Conservation (phyloP, 257 asterid species). For the Solanum appendiculatum region DNA sequence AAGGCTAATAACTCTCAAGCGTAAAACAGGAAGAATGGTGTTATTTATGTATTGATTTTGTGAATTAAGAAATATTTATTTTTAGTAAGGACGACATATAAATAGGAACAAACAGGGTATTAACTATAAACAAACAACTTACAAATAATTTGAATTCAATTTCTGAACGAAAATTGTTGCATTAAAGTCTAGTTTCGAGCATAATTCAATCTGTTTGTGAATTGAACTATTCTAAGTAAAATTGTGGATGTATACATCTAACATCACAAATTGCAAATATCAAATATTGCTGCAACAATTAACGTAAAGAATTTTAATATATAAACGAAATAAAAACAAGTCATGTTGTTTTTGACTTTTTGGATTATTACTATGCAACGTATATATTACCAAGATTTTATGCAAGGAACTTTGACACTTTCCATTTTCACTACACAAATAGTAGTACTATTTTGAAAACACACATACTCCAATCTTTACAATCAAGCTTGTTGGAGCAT, state of each 20-base stretch:
- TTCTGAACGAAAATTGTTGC: neutral
- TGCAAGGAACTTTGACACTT: neutral
- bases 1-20: too few species aligned
- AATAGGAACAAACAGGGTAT: too few species aligned
- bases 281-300: neutral
- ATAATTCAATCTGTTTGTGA: neutral
- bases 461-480: neutral
- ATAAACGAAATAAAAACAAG: neutral
- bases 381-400: neutral
- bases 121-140: neutral
- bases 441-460: neutral
- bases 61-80: too few species aligned
- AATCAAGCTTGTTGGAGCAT: neutral
- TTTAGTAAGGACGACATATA: too few species aligned
- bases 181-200: neutral
- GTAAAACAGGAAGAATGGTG: too few species aligned
- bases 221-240: neutral
- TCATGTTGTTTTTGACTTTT: neutral
- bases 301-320: too few species aligned
- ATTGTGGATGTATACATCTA: too few species aligned
- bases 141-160: neutral
- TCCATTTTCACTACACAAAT: neutral
- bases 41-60: too few species aligned
- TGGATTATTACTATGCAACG: neutral
- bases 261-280: neutral